A percentile compares a stretch with the other conserved stretches of the same genome.
Conservation (phyloP, 345 rosid species). For the Corymbia maculata region DNA sequence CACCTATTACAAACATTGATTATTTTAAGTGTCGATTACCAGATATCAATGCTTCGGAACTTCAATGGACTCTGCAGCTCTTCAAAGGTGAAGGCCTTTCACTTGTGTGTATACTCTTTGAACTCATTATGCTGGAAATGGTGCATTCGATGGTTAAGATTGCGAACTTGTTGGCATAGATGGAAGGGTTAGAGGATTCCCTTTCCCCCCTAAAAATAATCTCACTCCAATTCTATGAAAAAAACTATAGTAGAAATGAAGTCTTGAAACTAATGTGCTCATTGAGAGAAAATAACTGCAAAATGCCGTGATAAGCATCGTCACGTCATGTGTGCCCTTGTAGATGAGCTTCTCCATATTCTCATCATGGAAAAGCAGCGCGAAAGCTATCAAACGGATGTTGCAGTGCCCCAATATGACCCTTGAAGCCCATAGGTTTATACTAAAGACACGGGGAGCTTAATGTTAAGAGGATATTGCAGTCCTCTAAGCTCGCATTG, state of each 20-base stretch:
- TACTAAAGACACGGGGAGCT: too few relatives aligned
- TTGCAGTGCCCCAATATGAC: too few relatives aligned
- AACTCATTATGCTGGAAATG: background rate
- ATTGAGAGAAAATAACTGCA: too few relatives aligned
- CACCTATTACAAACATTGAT: constrained; percentile 54
- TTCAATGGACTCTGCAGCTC: constrained; percentile 64
- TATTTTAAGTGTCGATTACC: constrained; percentile 46
- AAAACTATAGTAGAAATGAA: too few relatives aligned
- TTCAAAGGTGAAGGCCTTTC: constrained; percentile 34
- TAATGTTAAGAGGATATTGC: too few relatives aligned
- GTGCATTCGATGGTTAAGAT: background rate
- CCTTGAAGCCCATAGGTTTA: too few relatives aligned
- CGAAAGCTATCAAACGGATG: too few relatives aligned
- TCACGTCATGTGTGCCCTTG: too few relatives aligned
- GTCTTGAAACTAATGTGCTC: accelerated
- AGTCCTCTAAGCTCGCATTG: too few relatives aligned
- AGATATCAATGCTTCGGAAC: constrained; percentile 27
- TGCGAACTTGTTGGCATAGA: background rate
- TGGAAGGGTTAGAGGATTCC: background rate
- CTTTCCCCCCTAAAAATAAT: background rate
- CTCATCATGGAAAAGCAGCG: too few relatives aligned
- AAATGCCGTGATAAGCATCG: too few relatives aligned
- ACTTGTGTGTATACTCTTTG: background rate
- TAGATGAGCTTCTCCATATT: too few relatives aligned
- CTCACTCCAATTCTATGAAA: background rate